Conservation (phyloP, 345 rosid genomes). For the Linum lewisii region DNA sequence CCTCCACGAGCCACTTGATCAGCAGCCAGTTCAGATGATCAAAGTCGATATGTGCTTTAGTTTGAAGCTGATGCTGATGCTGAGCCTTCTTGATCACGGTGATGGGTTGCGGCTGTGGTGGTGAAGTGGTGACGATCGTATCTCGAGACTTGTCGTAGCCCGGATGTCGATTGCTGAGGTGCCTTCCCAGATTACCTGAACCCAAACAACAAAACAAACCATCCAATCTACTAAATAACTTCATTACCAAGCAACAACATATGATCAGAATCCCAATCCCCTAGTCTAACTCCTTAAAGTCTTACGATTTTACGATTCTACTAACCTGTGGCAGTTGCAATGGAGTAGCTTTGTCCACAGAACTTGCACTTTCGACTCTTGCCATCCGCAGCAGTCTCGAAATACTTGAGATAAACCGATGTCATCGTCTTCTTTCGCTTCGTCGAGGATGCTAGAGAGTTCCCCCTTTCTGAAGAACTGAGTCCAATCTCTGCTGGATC, state of each 20-base stretch:
- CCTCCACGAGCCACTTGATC: slow-evolving; percentile 73
- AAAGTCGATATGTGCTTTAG: slow-evolving; percentile 58
- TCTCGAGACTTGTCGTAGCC: slow-evolving; percentile 75
- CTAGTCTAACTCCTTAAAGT: too few species aligned
- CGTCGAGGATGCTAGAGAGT: slow-evolving; percentile 25
- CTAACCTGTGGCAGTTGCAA: slow-evolving; percentile 88
- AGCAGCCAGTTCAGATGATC: slow-evolving; percentile 92
- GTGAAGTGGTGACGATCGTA: slow-evolving; percentile 15
- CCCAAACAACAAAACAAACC: background rate
- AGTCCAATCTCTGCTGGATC: slow-evolving; percentile 58
- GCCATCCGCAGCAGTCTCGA: slow-evolving; percentile 74
- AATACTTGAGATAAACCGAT: slow-evolving; percentile 83
- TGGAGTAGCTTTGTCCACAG: slow-evolving; percentile 89
- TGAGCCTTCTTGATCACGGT: slow-evolving; percentile 45
- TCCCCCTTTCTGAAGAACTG: slow-evolving; percentile 66
- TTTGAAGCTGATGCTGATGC: slow-evolving; percentile 20
- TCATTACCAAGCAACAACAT: too few species aligned
- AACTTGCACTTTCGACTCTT: slow-evolving; percentile 89
- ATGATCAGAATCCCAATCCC: too few species aligned
- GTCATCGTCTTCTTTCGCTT: slow-evolving; percentile 97
- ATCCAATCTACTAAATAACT: too few species aligned
- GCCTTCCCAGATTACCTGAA: slow-evolving; percentile 87
- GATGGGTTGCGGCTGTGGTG: slow-evolving; percentile 34
- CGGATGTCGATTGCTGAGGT: slow-evolving; percentile 79
- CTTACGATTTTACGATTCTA: background rate